Evolutionary conservation across 208 protist species (phyloP).

Genomic region (Leptomonas pyrrhocoris): DNA sequence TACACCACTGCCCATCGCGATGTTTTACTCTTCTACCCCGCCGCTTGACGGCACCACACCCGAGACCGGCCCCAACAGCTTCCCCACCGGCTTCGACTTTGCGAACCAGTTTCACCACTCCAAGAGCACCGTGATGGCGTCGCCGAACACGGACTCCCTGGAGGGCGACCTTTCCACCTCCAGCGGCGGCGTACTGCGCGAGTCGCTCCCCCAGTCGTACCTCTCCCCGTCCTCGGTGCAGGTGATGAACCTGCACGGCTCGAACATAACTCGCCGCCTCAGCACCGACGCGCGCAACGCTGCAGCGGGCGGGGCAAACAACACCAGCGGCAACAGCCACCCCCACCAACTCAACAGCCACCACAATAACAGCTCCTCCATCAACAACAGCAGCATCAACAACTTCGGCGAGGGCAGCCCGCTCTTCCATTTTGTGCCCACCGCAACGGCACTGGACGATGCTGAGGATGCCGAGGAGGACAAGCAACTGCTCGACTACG

Average conservation of each 20-base stretch:
- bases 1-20: neutral
- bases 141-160: slow-evolving; percentile 16
- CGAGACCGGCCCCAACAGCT: neutral
- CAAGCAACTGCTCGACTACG: neutral
- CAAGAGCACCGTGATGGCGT: neutral
- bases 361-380: neutral
- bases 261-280: neutral
- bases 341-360: neutral
- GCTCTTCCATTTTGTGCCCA: neutral
- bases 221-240: neutral
- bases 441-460: neutral
- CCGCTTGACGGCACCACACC: neutral
- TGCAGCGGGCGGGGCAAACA: neutral
- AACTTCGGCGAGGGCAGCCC: neutral
- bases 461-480: neutral
- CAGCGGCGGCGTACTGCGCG: slow-evolving; percentile 1
- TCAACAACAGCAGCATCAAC: neutral
- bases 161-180: slow-evolving; percentile 9
- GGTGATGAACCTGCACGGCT: neutral
- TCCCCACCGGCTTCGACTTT: slow-evolving; percentile 13
- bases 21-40: neutral
- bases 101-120: neutral
- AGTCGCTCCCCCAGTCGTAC: neutral
- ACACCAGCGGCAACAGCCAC: neutral
- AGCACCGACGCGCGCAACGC: slow-evolving; percentile 1